Conservation (phyloP, 2,329 filamentous ascomycete species). For the Didymella lethalis region DNA sequence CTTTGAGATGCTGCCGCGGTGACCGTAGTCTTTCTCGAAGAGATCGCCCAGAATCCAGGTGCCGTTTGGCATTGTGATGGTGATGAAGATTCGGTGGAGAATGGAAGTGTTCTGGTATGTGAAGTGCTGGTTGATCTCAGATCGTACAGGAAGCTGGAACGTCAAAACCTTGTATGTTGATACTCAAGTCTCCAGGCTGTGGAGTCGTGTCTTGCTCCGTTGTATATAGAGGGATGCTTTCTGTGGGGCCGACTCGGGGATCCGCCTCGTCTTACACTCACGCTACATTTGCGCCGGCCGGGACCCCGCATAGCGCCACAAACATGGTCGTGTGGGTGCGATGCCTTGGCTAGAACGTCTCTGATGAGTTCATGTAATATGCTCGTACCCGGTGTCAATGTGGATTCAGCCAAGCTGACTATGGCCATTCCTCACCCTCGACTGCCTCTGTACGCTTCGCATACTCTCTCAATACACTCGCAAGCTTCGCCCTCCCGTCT, state of each 20-base stretch:
- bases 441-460: slow-evolving; percentile 22
- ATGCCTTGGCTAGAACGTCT: slow-evolving; percentile 7
- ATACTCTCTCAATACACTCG: slow-evolving; percentile 39
- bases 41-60: slow-evolving; percentile 49
- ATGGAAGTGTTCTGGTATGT: background rate
- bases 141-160: rapidly evolving
- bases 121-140: background rate
- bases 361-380: slow-evolving; percentile 13
- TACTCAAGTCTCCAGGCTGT: background rate
- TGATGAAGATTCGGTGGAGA: background rate
- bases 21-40: slow-evolving; percentile 49
- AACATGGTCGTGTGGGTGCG: slow-evolving; percentile 1
- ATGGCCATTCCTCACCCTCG: slow-evolving; percentile 14
- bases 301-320: slow-evolving; percentile 29
- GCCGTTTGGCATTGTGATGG: slow-evolving; percentile 34
- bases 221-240: slow-evolving; percentile 1
- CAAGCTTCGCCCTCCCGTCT: slow-evolving; percentile 37
- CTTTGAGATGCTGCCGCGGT: slow-evolving; percentile 43
- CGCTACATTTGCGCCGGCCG: slow-evolving; percentile 23
- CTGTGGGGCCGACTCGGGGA: slow-evolving; percentile 4
- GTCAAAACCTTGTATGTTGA: background rate
- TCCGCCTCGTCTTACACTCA: slow-evolving; percentile 2
- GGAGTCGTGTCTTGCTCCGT: background rate
- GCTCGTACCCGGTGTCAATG: background rate
- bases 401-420: background rate